These are phyloP conservation scores for Rosa lucieae DNA, from an alignment of 306 rosid species.

Conservation along the genomic window DNA sequence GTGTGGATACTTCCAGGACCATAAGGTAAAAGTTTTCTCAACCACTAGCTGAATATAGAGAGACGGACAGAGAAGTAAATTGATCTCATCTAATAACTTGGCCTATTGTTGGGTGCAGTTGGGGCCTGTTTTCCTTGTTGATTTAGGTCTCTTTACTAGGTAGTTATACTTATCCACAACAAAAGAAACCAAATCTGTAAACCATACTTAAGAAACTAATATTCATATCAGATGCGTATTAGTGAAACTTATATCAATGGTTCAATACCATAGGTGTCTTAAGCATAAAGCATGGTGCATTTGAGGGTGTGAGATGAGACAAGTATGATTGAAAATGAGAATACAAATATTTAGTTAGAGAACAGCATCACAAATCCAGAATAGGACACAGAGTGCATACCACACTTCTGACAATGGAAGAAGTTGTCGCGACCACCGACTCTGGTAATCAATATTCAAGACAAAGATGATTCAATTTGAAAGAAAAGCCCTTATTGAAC, in stretches of 20 bases:
- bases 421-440: conserved; percentile 59
- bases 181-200: not conserved
- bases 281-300: not conserved
- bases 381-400: conserved; percentile 33
- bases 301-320: not conserved
- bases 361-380: not conserved
- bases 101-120: not conserved
- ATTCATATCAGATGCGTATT: not conserved
- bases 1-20: not conserved
- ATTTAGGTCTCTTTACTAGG: not conserved
- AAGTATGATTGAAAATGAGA: not conserved
- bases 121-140: not conserved
- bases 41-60: not conserved
- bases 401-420: conserved; percentile 70
- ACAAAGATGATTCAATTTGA: conserved; percentile 10
- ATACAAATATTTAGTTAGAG: not conserved
- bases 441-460: conserved; percentile 32
- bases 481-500: conserved; percentile 9
- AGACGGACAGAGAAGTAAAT: not conserved
- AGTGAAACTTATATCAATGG: not conserved
- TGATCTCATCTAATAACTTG: not conserved
- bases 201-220: not conserved
- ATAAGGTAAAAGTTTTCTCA: not conserved
- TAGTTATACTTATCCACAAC: not conserved
- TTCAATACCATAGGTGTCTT: not conserved